Percentiles rank a stretch among this genome's conserved stretches.
These are phyloP conservation scores for Suillus subalutaceus DNA, from an alignment of 768 basidiomycete species.

Conservation along the genomic window DNA sequence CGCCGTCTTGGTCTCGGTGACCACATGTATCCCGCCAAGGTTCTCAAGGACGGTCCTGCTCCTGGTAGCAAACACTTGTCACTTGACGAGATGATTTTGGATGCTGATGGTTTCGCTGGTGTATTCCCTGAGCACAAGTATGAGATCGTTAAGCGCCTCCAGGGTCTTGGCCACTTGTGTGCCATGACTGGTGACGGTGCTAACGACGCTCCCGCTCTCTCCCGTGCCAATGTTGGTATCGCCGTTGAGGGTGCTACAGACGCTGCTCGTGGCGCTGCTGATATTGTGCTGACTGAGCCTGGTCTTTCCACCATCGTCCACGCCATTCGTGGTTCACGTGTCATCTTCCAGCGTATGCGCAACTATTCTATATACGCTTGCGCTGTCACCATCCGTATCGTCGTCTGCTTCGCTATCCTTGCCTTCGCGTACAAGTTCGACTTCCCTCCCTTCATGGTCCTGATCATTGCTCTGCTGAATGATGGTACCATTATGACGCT, in stretches of 20 bases:
- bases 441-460: slow-evolving; percentile 99
- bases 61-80: slow-evolving; percentile 81
- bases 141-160: slow-evolving; percentile 98
- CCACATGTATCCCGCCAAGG: slow-evolving; percentile 99
- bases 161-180: slow-evolving; percentile 92
- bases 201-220: slow-evolving; percentile 96
- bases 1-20: slow-evolving; percentile 97
- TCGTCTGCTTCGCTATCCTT: slow-evolving; percentile 94
- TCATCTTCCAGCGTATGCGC: slow-evolving; percentile 99
- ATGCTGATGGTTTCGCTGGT: slow-evolving; percentile 98
- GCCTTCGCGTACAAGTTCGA: slow-evolving; percentile 96
- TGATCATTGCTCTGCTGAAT: slow-evolving; percentile 95
- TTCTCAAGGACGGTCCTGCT: slow-evolving; percentile 95
- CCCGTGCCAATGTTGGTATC: slow-evolving; percentile 99
- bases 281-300: slow-evolving; percentile 97
- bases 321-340: slow-evolving; percentile 96
- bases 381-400: slow-evolving; percentile 98
- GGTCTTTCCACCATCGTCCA: slow-evolving; percentile 99
- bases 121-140: slow-evolving; percentile 99
- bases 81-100: slow-evolving; percentile 99
- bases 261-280: slow-evolving; percentile 97
- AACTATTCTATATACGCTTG: slow-evolving; percentile 99
- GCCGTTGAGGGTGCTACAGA: slow-evolving; percentile 99
- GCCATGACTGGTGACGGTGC: slow-evolving; percentile 99
- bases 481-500: slow-evolving; percentile 99